A percentile compares a stretch with the other conserved stretches of the same genome.
These are phyloP conservation scores for Amanita pseudoporphyria DNA, from an alignment of 768 basidiomycete species.

Conservation along the genomic window DNA sequence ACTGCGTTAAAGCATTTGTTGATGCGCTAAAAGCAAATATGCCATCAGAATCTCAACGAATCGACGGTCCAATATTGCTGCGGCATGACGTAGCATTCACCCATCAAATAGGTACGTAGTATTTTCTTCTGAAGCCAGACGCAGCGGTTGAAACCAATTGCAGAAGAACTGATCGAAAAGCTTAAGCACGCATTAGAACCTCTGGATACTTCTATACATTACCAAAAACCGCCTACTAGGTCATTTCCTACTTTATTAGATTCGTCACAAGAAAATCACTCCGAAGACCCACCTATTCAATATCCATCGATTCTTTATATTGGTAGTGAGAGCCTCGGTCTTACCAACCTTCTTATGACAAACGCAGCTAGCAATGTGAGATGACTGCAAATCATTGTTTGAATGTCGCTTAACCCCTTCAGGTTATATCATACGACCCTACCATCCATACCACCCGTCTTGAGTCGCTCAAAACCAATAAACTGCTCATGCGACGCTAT, in stretches of 20 bases:
- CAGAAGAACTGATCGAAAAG: conserved; percentile 16
- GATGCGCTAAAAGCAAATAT: conserved; percentile 20
- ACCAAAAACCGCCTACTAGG: conserved; percentile 23
- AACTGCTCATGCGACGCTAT: conserved; percentile 84
- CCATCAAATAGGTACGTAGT: conserved; percentile 46
- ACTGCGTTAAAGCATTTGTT: conserved; percentile 36
- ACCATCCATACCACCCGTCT: conserved; percentile 30
- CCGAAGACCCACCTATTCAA: conserved; percentile 6
- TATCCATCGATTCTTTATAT: conserved; percentile 39
- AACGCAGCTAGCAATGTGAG: conserved; percentile 56
- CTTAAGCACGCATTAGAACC: conserved; percentile 19
- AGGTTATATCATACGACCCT: conserved; percentile 81
- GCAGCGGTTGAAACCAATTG: background rate
- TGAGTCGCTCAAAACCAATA: conserved; percentile 67
- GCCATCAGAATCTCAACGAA: conserved; percentile 12
- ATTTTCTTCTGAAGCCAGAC: background rate
- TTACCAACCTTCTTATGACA: conserved; percentile 84
- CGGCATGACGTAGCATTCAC: conserved; percentile 74
- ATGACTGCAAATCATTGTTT: conserved; percentile 2
- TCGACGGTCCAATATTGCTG: conserved; percentile 32
- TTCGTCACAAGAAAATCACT: conserved; percentile 6
- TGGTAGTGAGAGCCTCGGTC: conserved; percentile 68
- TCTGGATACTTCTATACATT: conserved; percentile 22
- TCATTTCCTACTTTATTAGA: conserved; percentile 1
- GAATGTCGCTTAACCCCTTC: background rate